Evolutionary conservation across 805 yeast genomes (phyloP), one percentile per base, ranked within the genome.

Genomic region (Kuraishia floccosa): DNA sequence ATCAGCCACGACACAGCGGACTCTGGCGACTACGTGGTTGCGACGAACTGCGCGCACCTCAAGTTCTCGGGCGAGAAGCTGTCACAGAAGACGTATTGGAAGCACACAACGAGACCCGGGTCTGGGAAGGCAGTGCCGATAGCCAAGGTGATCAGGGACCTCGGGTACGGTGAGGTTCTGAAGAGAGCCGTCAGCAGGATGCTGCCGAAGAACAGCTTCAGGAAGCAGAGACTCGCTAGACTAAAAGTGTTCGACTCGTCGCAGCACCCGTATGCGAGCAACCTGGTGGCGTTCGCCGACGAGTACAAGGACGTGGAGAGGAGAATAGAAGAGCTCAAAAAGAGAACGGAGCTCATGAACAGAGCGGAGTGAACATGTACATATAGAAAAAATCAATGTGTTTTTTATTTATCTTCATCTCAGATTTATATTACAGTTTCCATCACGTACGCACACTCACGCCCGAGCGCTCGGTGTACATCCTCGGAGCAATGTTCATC

Each of bases 401-500:
- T 18, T 19, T 14, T 23, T 14, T 20, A 22, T 22, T 17, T 10
- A 11, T n/a, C 25, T 13, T 30, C 24, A n/a, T 22, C 10, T 19
- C 10, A 7, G 7, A 7, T 19, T 10, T 19, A 7, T 19, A n/a
- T 19, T 7, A 19, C 22, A 7, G 9, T 19, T 10, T 19, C 13
- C 11, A 17, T 28, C 15, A 23, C 39, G 33, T 46, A 38, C 55
- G 49, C 30, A 47, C 50, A 29, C 52, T 43, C 19, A 43, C 40
- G 7, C 56, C 56, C 13, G 58, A 49, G 41, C 50, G 50, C 28
- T 89, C 96, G n/a, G 97, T 85, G 58, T 89, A 89, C 64, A 89
- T 60, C 61, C 98, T 77, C 33, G 97, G 98, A 14, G 96, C 81
- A 49, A 91, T 91, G 58, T 91, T 91, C 99, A 91, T 91, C 25